Percentiles rank a stretch among this genome's conserved stretches.
These are phyloP conservation scores for Blakeslea trispora DNA, from an alignment of 371 early-diverging fungal species.

Conservation along the genomic window DNA sequence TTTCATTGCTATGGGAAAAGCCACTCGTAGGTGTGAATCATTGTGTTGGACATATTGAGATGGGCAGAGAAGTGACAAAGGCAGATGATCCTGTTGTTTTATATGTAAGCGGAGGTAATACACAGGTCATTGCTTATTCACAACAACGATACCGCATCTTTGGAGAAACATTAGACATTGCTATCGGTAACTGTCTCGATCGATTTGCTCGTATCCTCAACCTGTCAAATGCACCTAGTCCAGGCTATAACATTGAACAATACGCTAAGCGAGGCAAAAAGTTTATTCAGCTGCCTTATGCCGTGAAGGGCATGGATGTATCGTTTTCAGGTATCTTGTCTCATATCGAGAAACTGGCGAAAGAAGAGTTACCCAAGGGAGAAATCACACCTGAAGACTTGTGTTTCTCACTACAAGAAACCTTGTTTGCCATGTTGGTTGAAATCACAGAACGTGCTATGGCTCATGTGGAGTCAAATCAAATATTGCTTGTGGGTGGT, in stretches of 20 bases:
- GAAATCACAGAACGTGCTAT: slow-evolving; percentile 99
- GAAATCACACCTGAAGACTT: slow-evolving; percentile 84
- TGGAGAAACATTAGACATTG: slow-evolving; percentile 99
- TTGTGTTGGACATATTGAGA: slow-evolving; percentile 99
- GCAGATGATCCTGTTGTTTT: slow-evolving; percentile 97
- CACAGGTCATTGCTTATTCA: slow-evolving; percentile 99
- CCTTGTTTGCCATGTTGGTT: slow-evolving; percentile 98
- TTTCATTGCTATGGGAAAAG: slow-evolving; percentile 89
- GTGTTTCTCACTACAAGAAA: slow-evolving; percentile 99
- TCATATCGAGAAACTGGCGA: slow-evolving; percentile 80
- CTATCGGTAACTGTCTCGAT: slow-evolving; percentile 99
- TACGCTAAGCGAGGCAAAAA: slow-evolving; percentile 90
- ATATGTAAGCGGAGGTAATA: slow-evolving; percentile 99
- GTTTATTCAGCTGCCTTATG: slow-evolving; percentile 93
- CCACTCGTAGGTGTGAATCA: slow-evolving; percentile 99
- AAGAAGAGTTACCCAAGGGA: slow-evolving; percentile 60
- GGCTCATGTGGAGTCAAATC: slow-evolving; percentile 94
- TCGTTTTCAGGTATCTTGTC: slow-evolving; percentile 98
- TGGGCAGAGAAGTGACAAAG: slow-evolving; percentile 98
- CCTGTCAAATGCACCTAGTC: slow-evolving; percentile 96
- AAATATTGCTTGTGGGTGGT: slow-evolving; percentile 99
- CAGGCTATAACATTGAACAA: slow-evolving; percentile 99
- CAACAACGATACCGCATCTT: slow-evolving; percentile 96
- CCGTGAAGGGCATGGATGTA: slow-evolving; percentile 99
- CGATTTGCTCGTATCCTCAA: slow-evolving; percentile 95